Base-by-base conservation (phyloP, 1,284 basidiomycete species). In the Sporisorium graminicola region DNA sequence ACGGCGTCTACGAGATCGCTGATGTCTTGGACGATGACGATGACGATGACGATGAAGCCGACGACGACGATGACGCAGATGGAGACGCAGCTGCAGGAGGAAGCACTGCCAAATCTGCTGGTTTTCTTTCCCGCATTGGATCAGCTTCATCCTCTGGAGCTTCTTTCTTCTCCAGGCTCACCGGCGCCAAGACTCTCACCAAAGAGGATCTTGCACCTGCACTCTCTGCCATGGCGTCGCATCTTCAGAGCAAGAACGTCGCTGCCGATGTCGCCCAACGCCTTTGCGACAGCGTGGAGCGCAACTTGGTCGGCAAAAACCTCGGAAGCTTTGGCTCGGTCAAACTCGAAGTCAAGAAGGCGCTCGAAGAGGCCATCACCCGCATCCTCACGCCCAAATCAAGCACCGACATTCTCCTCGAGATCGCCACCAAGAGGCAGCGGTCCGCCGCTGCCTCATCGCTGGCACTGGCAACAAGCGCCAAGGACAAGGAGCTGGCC, bases 161-260 rank as follows among this genome's bases (percentile, higher is more conserved):
- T 2, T 75, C 75, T 1, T 72, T 82, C 64, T 76, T 84, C 61
- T 79, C 82, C 0, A 89, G 94, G 29, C 87, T 99, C 68, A 95
- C 83, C 1, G 82, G 86, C 7, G 75, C 91, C 24, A 95, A 94
- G 49, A 89, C 91, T 2, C 88, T 99, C 49, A 93, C 92, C 0
- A 89, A 92, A 65, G 89, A 90, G 46, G 95, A 98, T 85, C 87
- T 99, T 43, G 90, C 90, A 72, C 95, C 96, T 6, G 94, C 97
- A 0, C 86, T 99, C 26, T 91, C 92, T 49, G 93, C 91, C 22
- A 99, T 99, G 95, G 94, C 96, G 85, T 93, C 95, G 74, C 96
- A 98, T 86, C 89, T 99, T 52, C 98, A 98, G 93, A 91, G 93
- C 87, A 99, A 99, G 88, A 99, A 99, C 81, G 97, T 99, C 2